These are phyloP conservation scores for Castanea sativa DNA, from an alignment of 306 rosid genomes.

Conservation along the genomic window DNA sequence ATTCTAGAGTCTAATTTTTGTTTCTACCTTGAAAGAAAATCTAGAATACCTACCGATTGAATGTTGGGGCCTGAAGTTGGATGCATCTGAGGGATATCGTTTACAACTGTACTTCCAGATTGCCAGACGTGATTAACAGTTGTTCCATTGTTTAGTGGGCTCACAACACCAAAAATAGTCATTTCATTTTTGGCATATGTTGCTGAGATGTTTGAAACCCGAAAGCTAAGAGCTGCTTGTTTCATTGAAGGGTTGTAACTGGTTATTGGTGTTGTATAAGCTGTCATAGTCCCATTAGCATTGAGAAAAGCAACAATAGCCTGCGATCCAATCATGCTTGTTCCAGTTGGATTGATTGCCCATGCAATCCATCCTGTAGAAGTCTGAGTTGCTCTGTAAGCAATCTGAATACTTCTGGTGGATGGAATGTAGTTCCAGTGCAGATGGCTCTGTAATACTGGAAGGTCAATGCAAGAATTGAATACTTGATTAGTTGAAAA, in stretches of 20 bases:
- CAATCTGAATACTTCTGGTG: slow-evolving; percentile 16
- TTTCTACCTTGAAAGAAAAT: slow-evolving; percentile 15
- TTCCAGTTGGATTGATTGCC: background rate
- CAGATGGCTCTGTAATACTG: slow-evolving; percentile 13
- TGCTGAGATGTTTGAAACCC: slow-evolving; percentile 23
- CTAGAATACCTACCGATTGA: slow-evolving; percentile 6
- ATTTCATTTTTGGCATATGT: slow-evolving; percentile 18
- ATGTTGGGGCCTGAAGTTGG: slow-evolving; percentile 18
- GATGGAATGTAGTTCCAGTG: slow-evolving; percentile 28
- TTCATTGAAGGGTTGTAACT: slow-evolving; percentile 26
- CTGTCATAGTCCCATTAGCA: slow-evolving; percentile 8
- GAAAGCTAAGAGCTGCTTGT: slow-evolving; percentile 18
- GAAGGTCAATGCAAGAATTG: slow-evolving; percentile 22
- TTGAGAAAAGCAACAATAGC: background rate
- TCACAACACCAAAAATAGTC: slow-evolving; percentile 25
- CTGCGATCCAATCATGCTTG: background rate
- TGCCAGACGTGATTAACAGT: slow-evolving; percentile 24
- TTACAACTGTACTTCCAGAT: slow-evolving; percentile 15
- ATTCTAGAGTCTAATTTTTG: background rate
- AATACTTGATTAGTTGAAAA: slow-evolving; percentile 1
- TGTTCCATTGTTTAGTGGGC: slow-evolving; percentile 18
- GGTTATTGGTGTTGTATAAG: slow-evolving; percentile 18
- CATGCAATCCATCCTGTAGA: slow-evolving; percentile 3
- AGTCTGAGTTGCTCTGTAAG: slow-evolving; percentile 13
- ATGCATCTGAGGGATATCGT: slow-evolving; percentile 12